Conservation (phyloP, 2,329 filamentous ascomycete genomes). For the Fusarium odoratissimum region DNA sequence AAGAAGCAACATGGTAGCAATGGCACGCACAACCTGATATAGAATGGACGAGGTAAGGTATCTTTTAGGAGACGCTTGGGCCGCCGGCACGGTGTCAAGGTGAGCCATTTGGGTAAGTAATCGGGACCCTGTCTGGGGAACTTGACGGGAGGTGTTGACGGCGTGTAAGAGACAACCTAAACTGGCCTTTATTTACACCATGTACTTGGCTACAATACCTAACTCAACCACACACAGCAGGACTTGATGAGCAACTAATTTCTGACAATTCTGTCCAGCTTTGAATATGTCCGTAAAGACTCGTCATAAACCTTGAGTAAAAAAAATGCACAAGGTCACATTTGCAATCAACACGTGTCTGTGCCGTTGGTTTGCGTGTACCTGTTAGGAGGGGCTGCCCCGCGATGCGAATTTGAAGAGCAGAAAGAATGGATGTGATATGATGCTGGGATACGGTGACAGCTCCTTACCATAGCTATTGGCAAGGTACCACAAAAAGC, state of each 20-base stretch:
- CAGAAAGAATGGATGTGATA: constrained; percentile 9
- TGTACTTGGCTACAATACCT: background rate
- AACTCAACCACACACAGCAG: constrained; percentile 2
- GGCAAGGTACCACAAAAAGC: background rate
- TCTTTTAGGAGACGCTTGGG: constrained; percentile 1
- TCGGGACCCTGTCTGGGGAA: constrained; percentile 9
- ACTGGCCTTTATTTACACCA: background rate
- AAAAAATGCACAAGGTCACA: constrained; percentile 43
- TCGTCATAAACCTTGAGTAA: constrained; percentile 7
- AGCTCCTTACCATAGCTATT: constrained; percentile 14
- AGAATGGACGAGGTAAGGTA: constrained; percentile 3
- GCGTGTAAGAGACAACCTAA: background rate
- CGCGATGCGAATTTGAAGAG: constrained; percentile 10
- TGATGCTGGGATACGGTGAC: constrained; percentile 15
- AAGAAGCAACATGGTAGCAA: constrained; percentile 15
- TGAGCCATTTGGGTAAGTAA: constrained; percentile 4
- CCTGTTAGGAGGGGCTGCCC: constrained; percentile 23
- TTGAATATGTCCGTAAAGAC: background rate
- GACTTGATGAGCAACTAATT: background rate
- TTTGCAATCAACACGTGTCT: constrained; percentile 42
- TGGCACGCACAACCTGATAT: background rate
- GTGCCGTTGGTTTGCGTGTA: constrained; percentile 43
- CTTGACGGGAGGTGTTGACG: background rate
- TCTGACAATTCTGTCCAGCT: constrained; percentile 16
- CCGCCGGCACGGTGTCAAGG: constrained; percentile 1